A percentile compares a stretch with the other conserved stretches of the same genome.
Evolutionary conservation across 2,329 filamentous ascomycete species (phyloP).

Genomic region (Penicillium freii): DNA sequence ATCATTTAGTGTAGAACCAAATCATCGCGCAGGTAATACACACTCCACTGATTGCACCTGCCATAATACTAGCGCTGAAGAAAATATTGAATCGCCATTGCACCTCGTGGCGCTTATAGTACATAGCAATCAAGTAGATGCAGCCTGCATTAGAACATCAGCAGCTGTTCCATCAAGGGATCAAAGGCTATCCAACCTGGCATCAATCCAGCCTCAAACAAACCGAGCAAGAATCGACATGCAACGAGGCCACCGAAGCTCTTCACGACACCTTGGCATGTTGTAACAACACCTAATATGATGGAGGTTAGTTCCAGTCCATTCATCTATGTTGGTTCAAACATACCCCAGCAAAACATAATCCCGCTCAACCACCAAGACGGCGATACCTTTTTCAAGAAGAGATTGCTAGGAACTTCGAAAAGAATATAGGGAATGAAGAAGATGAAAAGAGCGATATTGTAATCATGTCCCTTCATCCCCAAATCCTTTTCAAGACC

Average conservation of each 20-base stretch:
- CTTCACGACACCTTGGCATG: slow-evolving; percentile 44
- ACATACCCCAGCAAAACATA: slow-evolving; percentile 43
- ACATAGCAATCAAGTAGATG: slow-evolving; percentile 38
- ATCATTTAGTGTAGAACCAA: not conserved
- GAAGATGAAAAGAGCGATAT: slow-evolving; percentile 46
- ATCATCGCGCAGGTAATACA: not conserved
- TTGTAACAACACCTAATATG: slow-evolving; percentile 39
- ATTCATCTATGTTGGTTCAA: not conserved
- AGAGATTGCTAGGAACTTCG: slow-evolving; percentile 49
- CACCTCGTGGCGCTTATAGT: slow-evolving; percentile 42
- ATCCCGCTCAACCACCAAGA: slow-evolving; percentile 44
- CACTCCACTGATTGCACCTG: slow-evolving; percentile 43
- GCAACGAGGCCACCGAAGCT: slow-evolving; percentile 42
- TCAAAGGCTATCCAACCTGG: slow-evolving; percentile 26
- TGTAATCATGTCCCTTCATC: slow-evolving; percentile 46
- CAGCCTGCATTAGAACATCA: slow-evolving; percentile 24
- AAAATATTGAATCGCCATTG: slow-evolving; percentile 40
- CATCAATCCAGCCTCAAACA: slow-evolving; percentile 41
- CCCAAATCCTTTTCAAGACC: slow-evolving; percentile 45
- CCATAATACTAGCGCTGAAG: slow-evolving; percentile 38
- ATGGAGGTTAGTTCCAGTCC: not conserved
- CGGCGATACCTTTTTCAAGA: slow-evolving; percentile 46
- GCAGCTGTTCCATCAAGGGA: not conserved
- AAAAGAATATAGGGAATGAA: slow-evolving; percentile 48
- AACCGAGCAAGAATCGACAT: slow-evolving; percentile 38